phyloP scores from a whole-genome alignment of 305 asterid genomes.

The Ilex paraguariensis region DNA sequence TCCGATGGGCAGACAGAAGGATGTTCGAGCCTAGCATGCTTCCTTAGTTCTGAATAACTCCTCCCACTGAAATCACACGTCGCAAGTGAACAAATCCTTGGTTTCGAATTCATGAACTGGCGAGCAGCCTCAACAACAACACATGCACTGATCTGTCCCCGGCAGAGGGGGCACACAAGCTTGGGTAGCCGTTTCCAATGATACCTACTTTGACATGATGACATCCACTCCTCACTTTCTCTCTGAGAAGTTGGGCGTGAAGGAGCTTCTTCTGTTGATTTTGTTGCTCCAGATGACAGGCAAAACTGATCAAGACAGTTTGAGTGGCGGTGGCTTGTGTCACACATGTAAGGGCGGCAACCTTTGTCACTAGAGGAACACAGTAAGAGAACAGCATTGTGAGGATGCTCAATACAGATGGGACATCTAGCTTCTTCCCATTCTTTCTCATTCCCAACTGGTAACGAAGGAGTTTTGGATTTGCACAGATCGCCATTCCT shows the following conservation, averaged over 20 bases:
- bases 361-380: conserved; percentile 73
- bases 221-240: conserved; percentile 11
- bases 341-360: conserved; percentile 73
- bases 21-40: conserved; percentile 74
- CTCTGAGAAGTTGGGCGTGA: conserved; percentile 2
- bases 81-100: conserved; percentile 66
- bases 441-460: conserved; percentile 42
- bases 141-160: conserved; percentile 59
- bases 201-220: conserved; percentile 9
- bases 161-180: conserved; percentile 71
- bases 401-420: conserved; percentile 81
- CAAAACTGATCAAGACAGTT: conserved; percentile 70
- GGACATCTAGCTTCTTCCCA: conserved; percentile 79
- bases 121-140: conserved; percentile 44
- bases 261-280: conserved; percentile 8
- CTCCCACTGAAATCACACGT: conserved; percentile 53
- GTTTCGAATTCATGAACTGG: conserved; percentile 44
- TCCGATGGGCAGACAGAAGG: conserved; percentile 53
- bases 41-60: conserved; percentile 57
- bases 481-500: conserved; percentile 23
- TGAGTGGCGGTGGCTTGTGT: conserved; percentile 78
- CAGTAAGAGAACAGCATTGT: conserved; percentile 58
- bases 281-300: conserved; percentile 34
- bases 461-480: conserved; percentile 23
- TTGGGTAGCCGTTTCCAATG: conserved; percentile 16